These are phyloP conservation scores for Clonostachys solani DNA, from an alignment of 2,329 filamentous ascomycete species.

Conservation along the genomic window DNA sequence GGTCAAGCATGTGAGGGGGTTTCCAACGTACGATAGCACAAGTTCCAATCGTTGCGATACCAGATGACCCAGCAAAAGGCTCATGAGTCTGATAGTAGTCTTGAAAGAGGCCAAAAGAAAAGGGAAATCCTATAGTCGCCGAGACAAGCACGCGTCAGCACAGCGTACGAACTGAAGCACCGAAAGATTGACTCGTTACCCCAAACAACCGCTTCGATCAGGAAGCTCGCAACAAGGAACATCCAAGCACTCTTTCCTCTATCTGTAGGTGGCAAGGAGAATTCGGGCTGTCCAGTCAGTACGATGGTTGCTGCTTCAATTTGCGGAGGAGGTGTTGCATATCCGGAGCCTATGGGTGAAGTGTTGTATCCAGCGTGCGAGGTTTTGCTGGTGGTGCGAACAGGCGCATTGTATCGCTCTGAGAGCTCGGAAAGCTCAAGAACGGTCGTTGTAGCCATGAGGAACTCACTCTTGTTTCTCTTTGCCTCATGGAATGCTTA, in stretches of 20 bases:
- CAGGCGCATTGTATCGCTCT: no score
- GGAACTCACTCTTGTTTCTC: no score
- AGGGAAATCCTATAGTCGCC: conserved; percentile 52
- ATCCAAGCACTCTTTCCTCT: neutral
- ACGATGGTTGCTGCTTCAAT: no score
- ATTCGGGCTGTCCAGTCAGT: no score
- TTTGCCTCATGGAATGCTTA: neutral
- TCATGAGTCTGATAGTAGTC: conserved; percentile 60
- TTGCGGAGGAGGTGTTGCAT: no score
- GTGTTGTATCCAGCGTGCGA: no score
- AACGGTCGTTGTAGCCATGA: no score
- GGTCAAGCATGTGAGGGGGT: neutral
- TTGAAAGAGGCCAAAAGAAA: conserved; percentile 67
- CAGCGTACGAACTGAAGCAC: neutral
- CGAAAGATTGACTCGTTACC: neutral
- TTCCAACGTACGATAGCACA: conserved; percentile 33
- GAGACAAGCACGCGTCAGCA: neutral
- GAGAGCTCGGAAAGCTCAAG: no score
- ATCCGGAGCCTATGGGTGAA: no score
- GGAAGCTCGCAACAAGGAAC: neutral
- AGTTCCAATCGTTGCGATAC: conserved; percentile 59
- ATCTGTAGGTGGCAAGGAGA: neutral
- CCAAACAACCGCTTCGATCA: neutral
- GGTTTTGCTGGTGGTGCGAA: no score
- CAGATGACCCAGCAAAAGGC: conserved; percentile 48